These are phyloP conservation scores for Ganoderma resinaceum DNA, from an alignment of 1,284 basidiomycete genomes.

Conservation along the genomic window DNA sequence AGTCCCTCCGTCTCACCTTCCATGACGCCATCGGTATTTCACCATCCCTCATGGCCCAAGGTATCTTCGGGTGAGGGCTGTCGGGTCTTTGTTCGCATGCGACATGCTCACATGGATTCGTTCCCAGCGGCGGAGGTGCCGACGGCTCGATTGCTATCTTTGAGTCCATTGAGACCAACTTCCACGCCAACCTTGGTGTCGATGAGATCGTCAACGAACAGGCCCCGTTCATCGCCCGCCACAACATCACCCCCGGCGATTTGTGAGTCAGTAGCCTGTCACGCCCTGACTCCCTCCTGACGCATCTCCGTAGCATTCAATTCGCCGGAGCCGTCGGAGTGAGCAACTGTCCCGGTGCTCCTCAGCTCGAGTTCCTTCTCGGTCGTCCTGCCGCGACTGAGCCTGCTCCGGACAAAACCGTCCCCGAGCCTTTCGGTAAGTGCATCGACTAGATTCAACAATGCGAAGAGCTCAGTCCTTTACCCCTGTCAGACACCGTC, in stretches of 20 bases:
- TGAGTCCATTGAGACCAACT: slow-evolving; percentile 11
- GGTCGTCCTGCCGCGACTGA: slow-evolving; percentile 30
- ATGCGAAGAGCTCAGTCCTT: background rate
- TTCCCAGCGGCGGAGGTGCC: slow-evolving; percentile 38
- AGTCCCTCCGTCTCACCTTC: slow-evolving; percentile 14
- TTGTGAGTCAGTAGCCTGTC: slow-evolving; percentile 30
- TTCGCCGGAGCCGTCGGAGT: slow-evolving; percentile 50
- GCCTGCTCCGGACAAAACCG: slow-evolving; percentile 43
- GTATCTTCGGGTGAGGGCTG: slow-evolving; percentile 1
- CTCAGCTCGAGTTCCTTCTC: slow-evolving; percentile 45
- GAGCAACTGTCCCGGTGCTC: slow-evolving; percentile 50
- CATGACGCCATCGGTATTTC: slow-evolving; percentile 11
- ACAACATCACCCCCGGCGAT: slow-evolving; percentile 38
- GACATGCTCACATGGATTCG: background rate
- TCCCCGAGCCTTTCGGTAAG: slow-evolving; percentile 44
- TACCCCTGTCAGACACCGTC: slow-evolving; percentile 35
- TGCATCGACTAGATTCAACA: background rate
- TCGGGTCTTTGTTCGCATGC: background rate
- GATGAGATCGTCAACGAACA: slow-evolving; percentile 37
- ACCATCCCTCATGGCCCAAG: background rate
- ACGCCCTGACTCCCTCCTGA: background rate
- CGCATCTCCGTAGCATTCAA: slow-evolving; percentile 36
- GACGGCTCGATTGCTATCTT: slow-evolving; percentile 41
- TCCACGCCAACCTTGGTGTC: slow-evolving; percentile 19
- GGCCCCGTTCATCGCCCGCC: slow-evolving; percentile 26